Evolutionary conservation across 495 filamentous ascomycete genomes (phyloP), one percentile per base, ranked within the genome.

Genomic region (Penicillium dipodomyicola): DNA sequence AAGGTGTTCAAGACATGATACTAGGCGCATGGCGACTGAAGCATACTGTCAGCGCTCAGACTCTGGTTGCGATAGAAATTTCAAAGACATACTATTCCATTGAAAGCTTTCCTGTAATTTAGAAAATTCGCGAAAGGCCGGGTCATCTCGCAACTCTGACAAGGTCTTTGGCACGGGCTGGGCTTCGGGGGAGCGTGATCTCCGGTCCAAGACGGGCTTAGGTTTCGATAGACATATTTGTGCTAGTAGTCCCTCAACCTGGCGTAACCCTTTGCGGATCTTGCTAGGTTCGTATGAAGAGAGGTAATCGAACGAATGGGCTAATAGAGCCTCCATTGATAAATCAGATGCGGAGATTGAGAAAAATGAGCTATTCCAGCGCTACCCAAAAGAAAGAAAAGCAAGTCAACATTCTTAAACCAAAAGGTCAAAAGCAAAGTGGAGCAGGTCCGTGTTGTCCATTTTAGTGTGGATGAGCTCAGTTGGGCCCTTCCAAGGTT

Each of bases 31-130:
- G 30, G 91, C 88, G 35, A 97, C 89, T 88, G 63, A 22, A 8
- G 40, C 1, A 19, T 10, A 30, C 8, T 20, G 22, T 57, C 14
- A 39, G 42, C 19, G 4, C 14, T n/a, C 12, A 15, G 2, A 6
- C 8, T 22, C 9, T 23, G 20, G 57, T 27, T 41, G n/a, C 25
- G 23, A 63, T 55, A 53, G 44, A 52, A 41, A 43, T 14, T 40
- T 46, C n/a, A 17, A 19, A 39, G 46, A 64, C 78, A 33, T 69
- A 90, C 87, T 84, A 74, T 98, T 98, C 90, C 92, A 98, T 74
- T 96, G 89, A 72, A 98, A 98, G 11, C 93, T 87, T 65, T 96
- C 93, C 70, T 98, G 94, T 49, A 97, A 69, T 65, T 96, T 90
- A 77, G 96, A 96, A 75, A 97, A 98, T 69, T 97, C 94, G 50